Percentiles rank a stretch among this genome's conserved stretches.
These are phyloP conservation scores for Cerioporus squamosus DNA, from an alignment of 1,284 basidiomycete genomes.

Conservation along the genomic window DNA sequence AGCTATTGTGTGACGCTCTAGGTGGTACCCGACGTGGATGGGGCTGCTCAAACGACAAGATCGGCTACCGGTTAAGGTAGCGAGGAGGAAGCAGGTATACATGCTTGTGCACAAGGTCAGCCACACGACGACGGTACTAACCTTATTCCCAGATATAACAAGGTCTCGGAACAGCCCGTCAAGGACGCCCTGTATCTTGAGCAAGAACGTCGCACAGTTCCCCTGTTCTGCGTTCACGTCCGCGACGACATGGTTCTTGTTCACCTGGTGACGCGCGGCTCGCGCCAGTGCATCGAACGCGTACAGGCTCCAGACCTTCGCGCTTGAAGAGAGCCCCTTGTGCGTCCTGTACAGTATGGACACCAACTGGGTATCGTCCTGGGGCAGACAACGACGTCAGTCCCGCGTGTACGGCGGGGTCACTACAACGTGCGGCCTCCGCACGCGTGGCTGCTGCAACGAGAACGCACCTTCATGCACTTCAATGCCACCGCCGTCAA, in stretches of 20 bases:
- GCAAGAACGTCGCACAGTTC: conserved; percentile 80
- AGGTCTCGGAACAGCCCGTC: conserved; percentile 86
- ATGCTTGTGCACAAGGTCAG: conserved; percentile 10
- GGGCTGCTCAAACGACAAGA: background rate
- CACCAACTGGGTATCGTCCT: conserved; percentile 87
- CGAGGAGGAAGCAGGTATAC: background rate
- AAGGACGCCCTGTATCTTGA: conserved; percentile 85
- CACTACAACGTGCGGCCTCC: background rate
- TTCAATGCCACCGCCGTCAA: conserved; percentile 77
- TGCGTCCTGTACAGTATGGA: conserved; percentile 86
- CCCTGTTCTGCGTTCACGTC: conserved; percentile 62
- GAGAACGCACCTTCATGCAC: conserved; percentile 66
- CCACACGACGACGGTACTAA: conserved; percentile 51
- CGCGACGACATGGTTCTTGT: conserved; percentile 64
- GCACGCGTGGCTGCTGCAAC: background rate
- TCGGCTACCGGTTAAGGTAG: background rate
- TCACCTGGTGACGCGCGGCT: conserved; percentile 72
- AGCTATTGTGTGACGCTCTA: no score
- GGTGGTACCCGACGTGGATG: no score
- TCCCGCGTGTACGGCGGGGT: background rate
- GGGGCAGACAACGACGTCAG: background rate
- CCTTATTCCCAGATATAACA: conserved; percentile 73
- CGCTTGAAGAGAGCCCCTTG: conserved; percentile 65
- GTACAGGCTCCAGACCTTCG: conserved; percentile 86
- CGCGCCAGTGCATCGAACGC: conserved; percentile 89